Conservation (phyloP, 2,329 filamentous ascomycete genomes). For the Paecilomyces dactylethromorphus region DNA sequence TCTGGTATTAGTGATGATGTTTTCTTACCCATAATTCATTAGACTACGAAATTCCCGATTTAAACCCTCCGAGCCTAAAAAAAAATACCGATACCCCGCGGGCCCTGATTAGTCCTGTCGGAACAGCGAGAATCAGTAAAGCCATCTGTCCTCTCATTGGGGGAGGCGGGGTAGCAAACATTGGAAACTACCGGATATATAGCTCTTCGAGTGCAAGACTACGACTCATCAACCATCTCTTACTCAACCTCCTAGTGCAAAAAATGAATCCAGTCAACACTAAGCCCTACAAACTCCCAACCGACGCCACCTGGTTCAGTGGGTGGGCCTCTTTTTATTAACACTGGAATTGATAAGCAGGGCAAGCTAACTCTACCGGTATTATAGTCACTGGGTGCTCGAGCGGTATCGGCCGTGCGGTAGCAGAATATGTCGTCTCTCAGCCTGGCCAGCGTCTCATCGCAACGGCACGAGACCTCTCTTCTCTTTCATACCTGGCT, state of each 20-base stretch:
- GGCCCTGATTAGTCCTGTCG: too few relatives aligned
- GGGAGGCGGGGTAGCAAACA: too few relatives aligned
- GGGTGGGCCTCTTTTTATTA: constrained; percentile 7
- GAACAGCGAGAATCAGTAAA: too few relatives aligned
- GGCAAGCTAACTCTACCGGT: constrained; percentile 6
- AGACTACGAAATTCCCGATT: too few relatives aligned
- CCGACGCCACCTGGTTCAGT: constrained; percentile 34
- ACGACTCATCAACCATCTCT: too few relatives aligned
- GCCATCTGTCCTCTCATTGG: too few relatives aligned
- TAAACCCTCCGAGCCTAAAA: too few relatives aligned
- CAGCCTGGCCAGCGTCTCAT: constrained; percentile 37
- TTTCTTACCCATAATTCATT: too few relatives aligned
- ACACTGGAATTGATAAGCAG: not conserved
- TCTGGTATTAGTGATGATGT: too few relatives aligned
- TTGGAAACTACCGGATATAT: too few relatives aligned
- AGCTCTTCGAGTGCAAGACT: too few relatives aligned
- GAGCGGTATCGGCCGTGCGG: constrained; percentile 39
- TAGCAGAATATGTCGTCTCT: constrained; percentile 32
- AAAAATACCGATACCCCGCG: too few relatives aligned
- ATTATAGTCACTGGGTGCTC: constrained; percentile 44
- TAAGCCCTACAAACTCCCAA: not conserved
- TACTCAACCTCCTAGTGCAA: not conserved
- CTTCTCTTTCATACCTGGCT: constrained; percentile 37
- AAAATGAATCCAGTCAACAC: not conserved
- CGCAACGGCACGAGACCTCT: constrained; percentile 43